phyloP scores from a whole-genome alignment of 2,329 filamentous ascomycete species.

The Venturia effusa region DNA sequence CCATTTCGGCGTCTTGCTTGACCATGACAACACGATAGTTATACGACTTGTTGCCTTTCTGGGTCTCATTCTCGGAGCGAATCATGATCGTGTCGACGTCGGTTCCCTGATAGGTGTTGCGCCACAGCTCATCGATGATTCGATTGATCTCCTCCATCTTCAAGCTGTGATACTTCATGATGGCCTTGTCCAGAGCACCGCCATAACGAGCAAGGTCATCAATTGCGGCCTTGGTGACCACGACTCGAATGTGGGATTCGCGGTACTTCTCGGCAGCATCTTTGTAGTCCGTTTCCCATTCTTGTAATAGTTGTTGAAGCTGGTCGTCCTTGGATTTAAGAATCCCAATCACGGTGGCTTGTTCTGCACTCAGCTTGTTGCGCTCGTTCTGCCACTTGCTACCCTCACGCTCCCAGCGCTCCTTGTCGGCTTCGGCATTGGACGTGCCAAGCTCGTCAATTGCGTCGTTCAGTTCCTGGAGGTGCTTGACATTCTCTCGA shows the following conservation, averaged over 20 bases:
- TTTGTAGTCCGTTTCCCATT: constrained; percentile 82
- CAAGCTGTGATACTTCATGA: constrained; percentile 90
- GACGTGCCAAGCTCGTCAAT: constrained; percentile 66
- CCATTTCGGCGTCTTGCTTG: constrained; percentile 95
- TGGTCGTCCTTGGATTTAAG: constrained; percentile 81
- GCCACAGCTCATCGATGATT: constrained; percentile 94
- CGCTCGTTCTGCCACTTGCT: constrained; percentile 54
- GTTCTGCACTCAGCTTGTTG: constrained; percentile 60
- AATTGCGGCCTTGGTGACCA: constrained; percentile 84
- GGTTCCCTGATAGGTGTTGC: constrained; percentile 89
- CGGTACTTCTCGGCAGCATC: constrained; percentile 72
- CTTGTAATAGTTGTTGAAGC: constrained; percentile 57
- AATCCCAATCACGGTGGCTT: constrained; percentile 62
- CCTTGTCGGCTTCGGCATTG: constrained; percentile 73
- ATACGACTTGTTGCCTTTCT: constrained; percentile 68
- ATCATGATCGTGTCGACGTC: constrained; percentile 97
- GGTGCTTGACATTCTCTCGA: constrained; percentile 59
- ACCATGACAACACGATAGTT: constrained; percentile 98
- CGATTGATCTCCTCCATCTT: constrained; percentile 99
- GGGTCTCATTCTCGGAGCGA: constrained; percentile 75
- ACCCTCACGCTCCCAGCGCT: constrained; percentile 61
- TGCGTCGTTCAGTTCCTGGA: constrained; percentile 56
- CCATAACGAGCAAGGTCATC: constrained; percentile 79
- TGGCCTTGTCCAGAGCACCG: constrained; percentile 81
- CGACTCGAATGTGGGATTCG: constrained; percentile 78